Conservation (phyloP, 2,329 filamentous ascomycete species). For the Fusarium musae region DNA sequence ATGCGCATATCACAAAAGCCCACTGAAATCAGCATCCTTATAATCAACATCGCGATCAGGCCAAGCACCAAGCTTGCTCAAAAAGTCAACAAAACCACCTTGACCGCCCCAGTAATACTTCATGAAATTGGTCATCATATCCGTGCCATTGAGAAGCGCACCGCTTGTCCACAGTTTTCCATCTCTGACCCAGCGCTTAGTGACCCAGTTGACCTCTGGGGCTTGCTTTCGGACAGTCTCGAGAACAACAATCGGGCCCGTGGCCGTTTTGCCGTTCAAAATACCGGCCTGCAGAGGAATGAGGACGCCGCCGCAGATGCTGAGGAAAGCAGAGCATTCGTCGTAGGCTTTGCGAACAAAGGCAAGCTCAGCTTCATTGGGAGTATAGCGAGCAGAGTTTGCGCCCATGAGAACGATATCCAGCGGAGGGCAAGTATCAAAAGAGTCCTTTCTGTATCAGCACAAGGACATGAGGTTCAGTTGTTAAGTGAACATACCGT, state of each 20-base stretch:
- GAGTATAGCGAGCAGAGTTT: conserved; percentile 42
- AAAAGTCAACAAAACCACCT: conserved; percentile 31
- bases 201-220: conserved; percentile 51
- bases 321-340: conserved; percentile 52
- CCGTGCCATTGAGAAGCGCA: conserved; percentile 49
- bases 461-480: accelerated
- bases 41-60: conserved; percentile 49
- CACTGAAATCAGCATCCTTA: conserved; percentile 37
- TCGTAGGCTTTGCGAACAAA: conserved; percentile 52
- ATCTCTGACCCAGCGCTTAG: conserved; percentile 50
- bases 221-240: conserved; percentile 38
- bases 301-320: conserved; percentile 53
- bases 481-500: conserved; percentile 35
- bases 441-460: conserved; percentile 48
- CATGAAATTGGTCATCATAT: conserved; percentile 49
- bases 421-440: conserved; percentile 52
- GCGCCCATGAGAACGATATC: conserved; percentile 57
- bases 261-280: conserved; percentile 51
- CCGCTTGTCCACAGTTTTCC: conserved; percentile 53
- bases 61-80: conserved; percentile 39
- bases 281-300: conserved; percentile 50
- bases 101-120: conserved; percentile 45
- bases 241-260: conserved; percentile 49
- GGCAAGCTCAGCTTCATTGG: conserved; percentile 48
- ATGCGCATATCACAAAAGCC: background rate